These are phyloP conservation scores for Arthrobotrys sinensis DNA, from an alignment of 2,329 filamentous ascomycete species.

Conservation along the genomic window DNA sequence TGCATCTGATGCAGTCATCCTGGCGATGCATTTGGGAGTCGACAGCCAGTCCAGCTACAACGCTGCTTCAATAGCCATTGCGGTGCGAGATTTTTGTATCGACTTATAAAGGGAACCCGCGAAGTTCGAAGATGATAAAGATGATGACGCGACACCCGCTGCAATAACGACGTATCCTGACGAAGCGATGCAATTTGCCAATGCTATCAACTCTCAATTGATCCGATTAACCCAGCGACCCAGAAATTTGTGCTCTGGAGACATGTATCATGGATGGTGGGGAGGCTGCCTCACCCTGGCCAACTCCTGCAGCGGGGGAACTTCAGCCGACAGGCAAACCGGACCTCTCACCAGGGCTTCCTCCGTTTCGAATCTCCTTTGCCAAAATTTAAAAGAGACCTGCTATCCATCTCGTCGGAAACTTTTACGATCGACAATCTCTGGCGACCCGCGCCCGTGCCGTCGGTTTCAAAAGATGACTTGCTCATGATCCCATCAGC, in stretches of 20 bases:
- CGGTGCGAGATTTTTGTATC: conserved; percentile 5
- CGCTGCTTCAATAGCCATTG: not conserved
- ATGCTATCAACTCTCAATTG: no score
- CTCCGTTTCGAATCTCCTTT: conserved; percentile 51
- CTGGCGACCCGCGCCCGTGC: conserved; percentile 49
- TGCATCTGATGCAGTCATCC: conserved; percentile 31
- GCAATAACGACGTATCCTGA: not conserved
- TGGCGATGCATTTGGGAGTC: conserved; percentile 32
- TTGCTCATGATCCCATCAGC: conserved; percentile 3
- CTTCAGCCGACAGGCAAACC: conserved; percentile 57
- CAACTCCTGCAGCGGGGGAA: conserved; percentile 44
- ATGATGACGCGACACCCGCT: conserved; percentile 24
- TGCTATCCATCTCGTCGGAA: conserved; percentile 42
- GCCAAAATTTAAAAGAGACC: conserved; percentile 24
- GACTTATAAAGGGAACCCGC: no score
- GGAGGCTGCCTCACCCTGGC: conserved; percentile 22
- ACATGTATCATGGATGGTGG: conserved; percentile 3
- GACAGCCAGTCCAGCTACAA: conserved; percentile 16
- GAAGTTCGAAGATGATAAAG: no score
- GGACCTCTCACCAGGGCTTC: conserved; percentile 38
- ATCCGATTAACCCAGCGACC: not conserved
- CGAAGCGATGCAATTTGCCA: not conserved
- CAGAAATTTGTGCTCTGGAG: not conserved
- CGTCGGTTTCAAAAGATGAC: conserved; percentile 27
- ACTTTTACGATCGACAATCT: conserved; percentile 48